Evolutionary conservation across 169 alveolate genomes (phyloP), one percentile per base, ranked within the genome.

Genomic region (Eimeria necatrix): DNA sequence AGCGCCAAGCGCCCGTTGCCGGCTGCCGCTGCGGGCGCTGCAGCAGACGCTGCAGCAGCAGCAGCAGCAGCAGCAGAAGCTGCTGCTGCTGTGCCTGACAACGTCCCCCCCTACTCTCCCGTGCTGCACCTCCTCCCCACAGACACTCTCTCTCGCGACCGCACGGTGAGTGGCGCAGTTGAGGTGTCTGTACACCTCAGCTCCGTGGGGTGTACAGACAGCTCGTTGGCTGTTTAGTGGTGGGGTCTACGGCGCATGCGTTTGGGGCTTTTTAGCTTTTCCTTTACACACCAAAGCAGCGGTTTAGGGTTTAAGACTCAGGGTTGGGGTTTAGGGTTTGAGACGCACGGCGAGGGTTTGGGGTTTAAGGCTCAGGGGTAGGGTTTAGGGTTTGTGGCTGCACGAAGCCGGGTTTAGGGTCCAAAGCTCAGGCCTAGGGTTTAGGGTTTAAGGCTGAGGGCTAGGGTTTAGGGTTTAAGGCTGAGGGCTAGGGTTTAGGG

Each of bases 371-470:
- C 22, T 56, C 68, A 14, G 68, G 20, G 12, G 68, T 56, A 1
- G 61, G 81, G 64, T 18, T 59, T 56, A 64, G 76, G 76, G 76
- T 20, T 64, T 12, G 76, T 20, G 76, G 53, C 60, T 16, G 3
- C 85, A 93, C n/a, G 97, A 93, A 90, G 91, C 91, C 85, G 85
- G 93, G 89, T 93, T 86, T 94, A 93, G 93, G 95, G 93, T 20
- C 6, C 12, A 64, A 2, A 41, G 76, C 18, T 9, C 22, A 64
- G 76, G 24, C 12, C 22, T 7, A 12, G 76, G 76, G 41, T 64
- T 4, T 20, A 64, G 26, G 41, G 76, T 56, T 56, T 32, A 32
- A 32, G 41, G 41, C 41, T 32, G 3, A 32, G 41, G 41, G 41
- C 41, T 32, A 32, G 41, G 76, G 32, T 14, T 56, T 14, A 64